Conservation (phyloP, 768 basidiomycete species). For the Lenzites betulinus region DNA sequence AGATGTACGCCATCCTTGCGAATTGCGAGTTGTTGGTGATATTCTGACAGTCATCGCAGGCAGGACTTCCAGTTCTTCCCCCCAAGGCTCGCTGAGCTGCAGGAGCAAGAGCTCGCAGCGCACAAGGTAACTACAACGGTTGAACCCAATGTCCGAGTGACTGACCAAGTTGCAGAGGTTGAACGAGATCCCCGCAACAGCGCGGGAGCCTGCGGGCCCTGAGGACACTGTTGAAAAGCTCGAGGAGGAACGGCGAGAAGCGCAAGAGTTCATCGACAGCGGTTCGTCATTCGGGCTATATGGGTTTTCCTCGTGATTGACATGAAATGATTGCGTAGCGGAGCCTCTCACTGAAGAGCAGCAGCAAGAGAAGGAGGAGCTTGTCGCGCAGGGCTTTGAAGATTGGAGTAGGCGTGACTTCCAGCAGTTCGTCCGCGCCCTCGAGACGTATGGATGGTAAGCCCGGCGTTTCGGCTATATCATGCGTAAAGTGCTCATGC, state of each 20-base stretch:
- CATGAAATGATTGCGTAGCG: conserved; percentile 45
- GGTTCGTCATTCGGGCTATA: conserved; percentile 44
- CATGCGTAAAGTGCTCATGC: neutral
- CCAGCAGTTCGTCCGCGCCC: conserved; percentile 82
- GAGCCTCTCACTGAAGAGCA: conserved; percentile 92
- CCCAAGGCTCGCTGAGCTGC: conserved; percentile 71
- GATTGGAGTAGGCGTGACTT: conserved; percentile 94
- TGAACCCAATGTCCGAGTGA: neutral
- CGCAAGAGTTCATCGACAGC: conserved; percentile 86
- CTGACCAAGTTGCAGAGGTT: conserved; percentile 45
- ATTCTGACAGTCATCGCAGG: conserved; percentile 39
- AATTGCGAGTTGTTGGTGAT: neutral
- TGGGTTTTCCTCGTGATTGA: neutral
- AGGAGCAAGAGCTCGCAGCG: conserved; percentile 84
- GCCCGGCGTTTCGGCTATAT: conserved; percentile 24
- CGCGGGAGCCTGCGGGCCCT: conserved; percentile 65
- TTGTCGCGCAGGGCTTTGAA: conserved; percentile 77
- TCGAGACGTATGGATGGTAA: conserved; percentile 83
- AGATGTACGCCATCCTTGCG: conserved; percentile 53
- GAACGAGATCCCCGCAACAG: conserved; percentile 65
- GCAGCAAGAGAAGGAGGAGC: conserved; percentile 73
- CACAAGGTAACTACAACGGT: conserved; percentile 55
- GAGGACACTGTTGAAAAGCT: conserved; percentile 83
- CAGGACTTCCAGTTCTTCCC: conserved; percentile 99
- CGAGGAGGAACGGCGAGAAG: conserved; percentile 75